Base-by-base conservation (phyloP, 106 monocot species). In the Dioscorea dumetorum region DNA sequence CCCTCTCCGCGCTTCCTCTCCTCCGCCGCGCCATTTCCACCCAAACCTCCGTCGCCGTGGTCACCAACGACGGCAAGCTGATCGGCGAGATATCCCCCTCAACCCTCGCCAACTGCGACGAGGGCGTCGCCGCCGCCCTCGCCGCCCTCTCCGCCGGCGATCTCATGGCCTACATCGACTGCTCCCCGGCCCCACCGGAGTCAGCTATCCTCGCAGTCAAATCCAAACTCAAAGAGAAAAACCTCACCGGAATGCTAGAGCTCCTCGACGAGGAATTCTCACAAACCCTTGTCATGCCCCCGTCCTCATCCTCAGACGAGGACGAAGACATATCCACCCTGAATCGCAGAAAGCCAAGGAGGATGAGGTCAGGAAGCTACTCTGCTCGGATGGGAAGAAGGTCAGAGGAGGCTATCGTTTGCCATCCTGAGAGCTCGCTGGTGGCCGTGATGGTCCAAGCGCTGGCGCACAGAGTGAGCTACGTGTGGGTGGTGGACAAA, bases 371-470 rank as follows among this genome's bases (percentile, higher is more conserved):
- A 12, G 76, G 79, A 57, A 73, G 82, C 67, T 79, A 76, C 66
- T 67, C 73, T 4, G 34, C 70, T 21, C 63, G 69, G 58, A 70
- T 70, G 59, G 66, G 77, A 48, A 60, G 72, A 50, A 64, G 73
- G 61, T 63, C 72, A 50, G 77, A 79, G 70, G 87, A 85, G 67
- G 85, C 78, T 17, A 77, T 79, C 3, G 82, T 77, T 17, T 87
- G 86, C 64, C 79, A 77, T 34, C 73, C 79, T 6, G 82, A 67
- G 69, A 94, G 90, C 77, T 90, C 94, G 48, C 81, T 94, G 56
- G 82, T 90, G 74, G 94, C 94, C 5, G 89, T 90, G 54, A 82
- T 90, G 84, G 79, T 90, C 31, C 94, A 94, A 79, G 94, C 94
- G 8, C 64, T 94, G 60, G 86, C 86, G 1, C 89, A 94, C 56